Evolutionary conservation across 1,139 yeast genomes (phyloP).

Genomic region (Scheffersomyces segobiensis): DNA sequence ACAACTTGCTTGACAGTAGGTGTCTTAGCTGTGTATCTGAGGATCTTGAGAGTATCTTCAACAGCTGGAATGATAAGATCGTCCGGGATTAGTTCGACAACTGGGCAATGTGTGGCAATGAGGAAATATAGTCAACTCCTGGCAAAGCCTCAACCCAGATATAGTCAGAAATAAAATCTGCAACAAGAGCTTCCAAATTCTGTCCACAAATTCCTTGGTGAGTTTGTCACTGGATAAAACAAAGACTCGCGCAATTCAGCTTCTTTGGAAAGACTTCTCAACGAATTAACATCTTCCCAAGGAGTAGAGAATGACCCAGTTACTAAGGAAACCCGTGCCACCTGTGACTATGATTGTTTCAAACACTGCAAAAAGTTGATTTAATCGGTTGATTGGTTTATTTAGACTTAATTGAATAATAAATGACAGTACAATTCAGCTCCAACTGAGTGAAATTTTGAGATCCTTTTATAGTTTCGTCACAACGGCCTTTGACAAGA

Average conservation of each 20-base stretch:
- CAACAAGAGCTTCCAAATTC: slow-evolving; percentile 4
- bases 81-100: slow-evolving; percentile 4
- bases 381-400: not conserved
- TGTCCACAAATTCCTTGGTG: not conserved
- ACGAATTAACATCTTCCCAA: slow-evolving; percentile 9
- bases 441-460: not conserved
- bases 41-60: slow-evolving; percentile 29
- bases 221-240: slow-evolving; percentile 2
- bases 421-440: not conserved
- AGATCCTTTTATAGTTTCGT: not conserved
- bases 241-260: slow-evolving; percentile 1
- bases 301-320: slow-evolving; percentile 5
- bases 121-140: slow-evolving; percentile 15
- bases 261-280: slow-evolving; percentile 5
- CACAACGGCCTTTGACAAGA: not conserved
- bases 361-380: not conserved
- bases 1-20: slow-evolving; percentile 54
- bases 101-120: slow-evolving; percentile 15
- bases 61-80: slow-evolving; percentile 25
- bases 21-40: slow-evolving; percentile 29
- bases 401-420: not conserved
- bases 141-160: slow-evolving; percentile 16
- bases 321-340: slow-evolving; percentile 12
- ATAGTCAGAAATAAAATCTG: slow-evolving; percentile 13
- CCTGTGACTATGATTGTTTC: slow-evolving; percentile 11